Evolutionary conservation across 2,329 filamentous ascomycete species (phyloP).

Genomic region (Sporothrix variecibatus): DNA sequence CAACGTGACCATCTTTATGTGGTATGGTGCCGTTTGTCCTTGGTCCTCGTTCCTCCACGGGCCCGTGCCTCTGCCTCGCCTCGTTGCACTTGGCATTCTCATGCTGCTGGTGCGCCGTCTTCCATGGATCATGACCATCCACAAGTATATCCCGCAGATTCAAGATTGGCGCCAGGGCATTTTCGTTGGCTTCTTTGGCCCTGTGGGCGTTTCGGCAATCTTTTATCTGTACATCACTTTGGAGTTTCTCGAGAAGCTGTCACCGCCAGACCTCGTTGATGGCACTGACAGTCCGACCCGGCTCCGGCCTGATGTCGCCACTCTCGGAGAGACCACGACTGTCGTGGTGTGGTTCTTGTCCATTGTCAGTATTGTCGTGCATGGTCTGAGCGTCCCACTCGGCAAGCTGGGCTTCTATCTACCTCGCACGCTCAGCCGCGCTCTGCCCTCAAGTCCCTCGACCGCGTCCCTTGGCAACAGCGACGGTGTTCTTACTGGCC

Average conservation of each 20-base stretch:
- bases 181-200: slow-evolving; percentile 91
- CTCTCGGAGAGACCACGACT: slow-evolving; percentile 65
- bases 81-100: slow-evolving; percentile 72
- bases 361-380: slow-evolving; percentile 81
- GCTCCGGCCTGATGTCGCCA: slow-evolving; percentile 65
- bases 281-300: slow-evolving; percentile 64
- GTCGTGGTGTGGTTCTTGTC: slow-evolving; percentile 85
- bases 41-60: slow-evolving; percentile 72
- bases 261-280: slow-evolving; percentile 65
- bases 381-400: slow-evolving; percentile 79
- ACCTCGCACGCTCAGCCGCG: slow-evolving; percentile 62
- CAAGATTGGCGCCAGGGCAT: slow-evolving; percentile 71
- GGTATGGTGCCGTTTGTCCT: slow-evolving; percentile 84
- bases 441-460: slow-evolving; percentile 32
- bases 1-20: slow-evolving; percentile 85
- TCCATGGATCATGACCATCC: slow-evolving; percentile 72
- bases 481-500: not conserved
- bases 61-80: slow-evolving; percentile 67
- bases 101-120: slow-evolving; percentile 76
- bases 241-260: slow-evolving; percentile 66
- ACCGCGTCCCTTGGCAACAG: slow-evolving; percentile 4
- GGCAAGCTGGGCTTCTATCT: slow-evolving; percentile 66
- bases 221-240: slow-evolving; percentile 84
- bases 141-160: slow-evolving; percentile 78
- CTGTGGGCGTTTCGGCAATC: slow-evolving; percentile 86